Conservation (phyloP, 225 moss, liverwort and hornwort species). For the Pseudisothecium myosuroides region DNA sequence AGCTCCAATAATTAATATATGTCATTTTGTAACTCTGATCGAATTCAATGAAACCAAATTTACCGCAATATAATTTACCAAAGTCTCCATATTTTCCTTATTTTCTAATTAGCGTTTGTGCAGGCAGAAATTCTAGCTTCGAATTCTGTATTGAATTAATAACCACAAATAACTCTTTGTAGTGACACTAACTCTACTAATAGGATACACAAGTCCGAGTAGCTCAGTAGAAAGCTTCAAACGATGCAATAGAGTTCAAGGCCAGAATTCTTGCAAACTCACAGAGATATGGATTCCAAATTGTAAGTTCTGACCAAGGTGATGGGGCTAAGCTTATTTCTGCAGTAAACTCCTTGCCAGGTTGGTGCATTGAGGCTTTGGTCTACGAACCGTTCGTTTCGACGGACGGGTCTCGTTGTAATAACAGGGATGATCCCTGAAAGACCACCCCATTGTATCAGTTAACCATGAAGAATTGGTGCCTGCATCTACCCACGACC, state of each 20-base stretch:
- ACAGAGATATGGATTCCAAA: fast-evolving
- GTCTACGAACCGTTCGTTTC: too few species aligned
- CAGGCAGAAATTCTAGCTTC: not conserved
- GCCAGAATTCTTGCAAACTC: not conserved
- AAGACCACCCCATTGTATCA: not conserved
- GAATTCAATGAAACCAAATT: not conserved
- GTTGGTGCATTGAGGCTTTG: fast-evolving
- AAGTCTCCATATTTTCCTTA: not conserved
- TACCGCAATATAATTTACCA: not conserved
- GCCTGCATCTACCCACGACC: not conserved
- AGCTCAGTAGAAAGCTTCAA: not conserved
- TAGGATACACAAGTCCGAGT: not conserved
- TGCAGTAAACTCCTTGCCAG: fast-evolving
- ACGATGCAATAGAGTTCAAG: not conserved
- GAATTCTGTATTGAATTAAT: not conserved
- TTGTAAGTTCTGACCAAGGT: fast-evolving
- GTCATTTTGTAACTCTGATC: not conserved
- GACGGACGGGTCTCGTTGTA: fast-evolving
- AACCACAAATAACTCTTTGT: too few species aligned
- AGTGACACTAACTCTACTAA: not conserved
- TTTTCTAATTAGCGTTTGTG: not conserved
- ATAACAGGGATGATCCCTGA: not conserved
- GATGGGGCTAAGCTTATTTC: fast-evolving
- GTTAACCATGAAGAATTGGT: not conserved
- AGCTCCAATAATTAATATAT: not conserved